These are phyloP conservation scores for Phycomyces blakesleeanus DNA, from an alignment of 192 early-diverging fungal genomes.

Conservation along the genomic window DNA sequence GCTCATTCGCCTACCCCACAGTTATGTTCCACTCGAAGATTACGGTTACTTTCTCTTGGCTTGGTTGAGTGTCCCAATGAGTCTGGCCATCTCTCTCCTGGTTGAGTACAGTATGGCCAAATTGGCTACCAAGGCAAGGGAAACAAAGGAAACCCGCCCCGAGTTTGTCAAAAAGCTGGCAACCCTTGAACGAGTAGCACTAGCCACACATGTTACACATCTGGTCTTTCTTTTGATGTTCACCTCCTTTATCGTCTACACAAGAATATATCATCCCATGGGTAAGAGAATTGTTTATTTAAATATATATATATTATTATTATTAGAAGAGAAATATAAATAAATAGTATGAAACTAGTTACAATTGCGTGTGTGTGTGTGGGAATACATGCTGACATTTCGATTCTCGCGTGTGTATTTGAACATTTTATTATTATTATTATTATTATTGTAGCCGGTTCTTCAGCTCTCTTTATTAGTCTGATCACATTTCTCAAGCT, in stretches of 20 bases:
- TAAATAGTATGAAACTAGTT: too few species aligned
- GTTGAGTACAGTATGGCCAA: constrained; percentile 54
- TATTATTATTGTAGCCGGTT: constrained; percentile 54
- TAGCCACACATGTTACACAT: constrained; percentile 49
- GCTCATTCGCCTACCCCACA: constrained; percentile 66
- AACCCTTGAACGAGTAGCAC: constrained; percentile 24
- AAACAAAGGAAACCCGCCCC: constrained; percentile 11
- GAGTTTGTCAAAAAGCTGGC: constrained; percentile 13
- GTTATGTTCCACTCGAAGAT: constrained; percentile 51
- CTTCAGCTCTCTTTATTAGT: constrained; percentile 53
- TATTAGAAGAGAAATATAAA: background rate
- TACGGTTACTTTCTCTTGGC: constrained; percentile 51
- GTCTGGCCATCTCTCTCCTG: constrained; percentile 53
- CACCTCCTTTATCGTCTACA: constrained; percentile 65
- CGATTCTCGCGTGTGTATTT: too few species aligned
- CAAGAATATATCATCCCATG: constrained; percentile 62
- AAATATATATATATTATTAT: too few species aligned
- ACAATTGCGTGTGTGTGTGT: too few species aligned
- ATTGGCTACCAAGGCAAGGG: constrained; percentile 21
- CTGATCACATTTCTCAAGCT: constrained; percentile 79
- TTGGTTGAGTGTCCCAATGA: constrained; percentile 45
- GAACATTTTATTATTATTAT: background rate
- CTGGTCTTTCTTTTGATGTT: constrained; percentile 50
- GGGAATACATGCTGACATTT: too few species aligned
- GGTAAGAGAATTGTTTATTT: too few species aligned